These are phyloP conservation scores for Torulaspora gathmanii DNA, from an alignment of 805 yeast species.

Conservation along the genomic window DNA sequence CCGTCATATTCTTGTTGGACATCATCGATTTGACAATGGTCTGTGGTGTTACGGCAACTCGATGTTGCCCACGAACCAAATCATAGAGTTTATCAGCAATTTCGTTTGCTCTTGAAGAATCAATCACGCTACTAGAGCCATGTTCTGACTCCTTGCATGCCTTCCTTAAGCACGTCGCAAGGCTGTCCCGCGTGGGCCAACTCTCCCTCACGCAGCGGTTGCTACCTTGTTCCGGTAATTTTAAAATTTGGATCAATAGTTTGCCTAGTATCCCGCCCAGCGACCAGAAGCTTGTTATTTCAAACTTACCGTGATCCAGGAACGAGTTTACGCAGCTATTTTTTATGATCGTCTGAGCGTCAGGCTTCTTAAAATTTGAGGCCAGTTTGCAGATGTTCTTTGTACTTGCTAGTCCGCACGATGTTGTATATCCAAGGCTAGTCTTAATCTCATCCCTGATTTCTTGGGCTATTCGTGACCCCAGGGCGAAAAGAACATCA, in stretches of 20 bases:
- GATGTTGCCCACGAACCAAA: constrained; percentile 59
- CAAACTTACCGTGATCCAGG: constrained; percentile 47
- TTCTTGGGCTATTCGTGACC: constrained; percentile 52
- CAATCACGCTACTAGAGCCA: constrained; percentile 19
- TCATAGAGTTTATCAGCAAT: constrained; percentile 54
- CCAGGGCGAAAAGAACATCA: constrained; percentile 65
- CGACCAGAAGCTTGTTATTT: constrained; percentile 75
- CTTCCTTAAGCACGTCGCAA: constrained; percentile 19
- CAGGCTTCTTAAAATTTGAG: constrained; percentile 79
- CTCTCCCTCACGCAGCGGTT: constrained; percentile 50
- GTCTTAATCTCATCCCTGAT: constrained; percentile 50
- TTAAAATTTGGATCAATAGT: constrained; percentile 45
- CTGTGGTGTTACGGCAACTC: constrained; percentile 51
- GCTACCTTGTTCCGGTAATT: constrained; percentile 45
- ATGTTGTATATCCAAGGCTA: constrained; percentile 74
- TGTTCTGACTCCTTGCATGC: constrained; percentile 9
- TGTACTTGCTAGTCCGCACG: constrained; percentile 78
- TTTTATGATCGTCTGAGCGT: constrained; percentile 72
- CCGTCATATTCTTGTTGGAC: constrained; percentile 75
- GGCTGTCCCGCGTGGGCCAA: constrained; percentile 38
- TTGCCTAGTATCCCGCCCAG: constrained; percentile 89
- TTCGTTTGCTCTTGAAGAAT: constrained; percentile 41
- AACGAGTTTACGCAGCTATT: constrained; percentile 48
- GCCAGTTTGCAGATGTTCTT: constrained; percentile 83
- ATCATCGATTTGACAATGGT: constrained; percentile 79